A percentile compares a stretch with the other conserved stretches of the same genome.
Evolutionary conservation across 2,329 filamentous ascomycete species (phyloP).

Genomic region (Pestalotiopsis sp.): DNA sequence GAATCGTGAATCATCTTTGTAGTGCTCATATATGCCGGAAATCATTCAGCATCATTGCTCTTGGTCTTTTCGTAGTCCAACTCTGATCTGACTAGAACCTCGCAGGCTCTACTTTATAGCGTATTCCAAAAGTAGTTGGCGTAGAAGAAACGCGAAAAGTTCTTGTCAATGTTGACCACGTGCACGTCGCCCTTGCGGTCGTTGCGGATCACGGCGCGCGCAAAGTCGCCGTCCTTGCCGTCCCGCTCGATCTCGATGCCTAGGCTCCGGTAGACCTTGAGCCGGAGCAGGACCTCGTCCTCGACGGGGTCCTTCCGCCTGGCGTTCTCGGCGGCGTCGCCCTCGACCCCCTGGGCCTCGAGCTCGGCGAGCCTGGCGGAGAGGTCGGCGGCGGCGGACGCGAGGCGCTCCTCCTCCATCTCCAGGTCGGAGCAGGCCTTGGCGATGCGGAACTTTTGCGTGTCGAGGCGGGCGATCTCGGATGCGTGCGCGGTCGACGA

Average conservation of each 20-base stretch:
- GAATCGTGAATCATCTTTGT: background rate
- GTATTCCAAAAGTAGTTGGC: slow-evolving; percentile 96
- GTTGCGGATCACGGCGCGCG: slow-evolving; percentile 83
- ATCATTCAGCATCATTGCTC: background rate
- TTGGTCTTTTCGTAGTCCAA: too few species aligned
- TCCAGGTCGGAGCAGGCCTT: slow-evolving; percentile 88
- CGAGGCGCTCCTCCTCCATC: slow-evolving; percentile 91
- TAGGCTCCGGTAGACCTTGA: slow-evolving; percentile 89
- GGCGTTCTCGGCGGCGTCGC: slow-evolving; percentile 42
- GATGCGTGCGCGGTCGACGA: slow-evolving; percentile 79
- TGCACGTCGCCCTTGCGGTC: slow-evolving; percentile 88
- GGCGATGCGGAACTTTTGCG: slow-evolving; percentile 91
- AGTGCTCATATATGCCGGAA: background rate
- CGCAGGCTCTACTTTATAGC: background rate
- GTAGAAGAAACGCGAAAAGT: slow-evolving; percentile 89
- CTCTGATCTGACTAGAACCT: background rate
- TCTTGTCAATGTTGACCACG: slow-evolving; percentile 91
- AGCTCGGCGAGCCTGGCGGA: slow-evolving; percentile 77
- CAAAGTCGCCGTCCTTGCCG: slow-evolving; percentile 76
- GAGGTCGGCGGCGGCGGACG: slow-evolving; percentile 75
- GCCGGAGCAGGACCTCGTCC: slow-evolving; percentile 70
- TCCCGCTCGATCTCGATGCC: slow-evolving; percentile 87
- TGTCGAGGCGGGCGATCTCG: slow-evolving; percentile 85
- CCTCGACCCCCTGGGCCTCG: slow-evolving; percentile 86
- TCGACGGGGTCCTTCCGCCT: slow-evolving; percentile 52